A percentile compares a stretch with the other conserved stretches of the same genome.
phyloP scores from a whole-genome alignment of 2,329 filamentous ascomycete species.

The Trichoderma brevicompactum region DNA sequence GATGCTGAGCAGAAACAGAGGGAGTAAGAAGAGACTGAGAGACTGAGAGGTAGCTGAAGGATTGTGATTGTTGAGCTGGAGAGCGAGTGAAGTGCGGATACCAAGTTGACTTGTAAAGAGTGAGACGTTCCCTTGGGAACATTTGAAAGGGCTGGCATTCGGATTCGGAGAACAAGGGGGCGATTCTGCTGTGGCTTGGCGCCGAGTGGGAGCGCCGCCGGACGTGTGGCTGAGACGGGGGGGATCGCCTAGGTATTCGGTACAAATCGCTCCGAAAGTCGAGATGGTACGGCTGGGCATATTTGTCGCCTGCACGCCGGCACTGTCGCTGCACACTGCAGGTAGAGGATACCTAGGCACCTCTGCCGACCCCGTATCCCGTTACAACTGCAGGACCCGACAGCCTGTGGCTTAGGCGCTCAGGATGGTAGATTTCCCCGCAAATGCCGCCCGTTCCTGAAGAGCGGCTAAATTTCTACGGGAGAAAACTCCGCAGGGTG shows the following conservation, averaged over 20 bases:
- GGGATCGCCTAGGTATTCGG: neutral
- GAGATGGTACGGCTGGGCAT: too few relatives aligned
- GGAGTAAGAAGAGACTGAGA: neutral
- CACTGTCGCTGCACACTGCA: too few relatives aligned
- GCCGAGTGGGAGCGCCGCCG: neutral
- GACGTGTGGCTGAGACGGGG: constrained; percentile 6
- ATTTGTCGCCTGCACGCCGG: too few relatives aligned
- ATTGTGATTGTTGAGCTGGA: neutral
- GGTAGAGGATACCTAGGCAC: too few relatives aligned
- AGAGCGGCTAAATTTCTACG: neutral
- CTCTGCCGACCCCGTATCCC: too few relatives aligned
- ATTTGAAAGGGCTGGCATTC: constrained; percentile 11
- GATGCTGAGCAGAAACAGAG: too few relatives aligned
- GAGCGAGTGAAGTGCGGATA: neutral
- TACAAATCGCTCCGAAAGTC: neutral
- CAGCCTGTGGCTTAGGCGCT: neutral
- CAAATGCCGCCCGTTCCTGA: neutral
- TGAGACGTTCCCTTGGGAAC: constrained; percentile 23
- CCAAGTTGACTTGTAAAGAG: constrained; percentile 2
- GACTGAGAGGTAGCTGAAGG: neutral
- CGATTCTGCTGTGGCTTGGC: constrained; percentile 19
- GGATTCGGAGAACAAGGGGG: neutral
- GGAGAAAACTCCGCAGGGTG: neutral
- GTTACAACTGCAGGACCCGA: neutral
- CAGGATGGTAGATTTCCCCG: neutral